Conservation (phyloP, 2,329 filamentous ascomycete genomes). For the Thyridium curvatum region DNA sequence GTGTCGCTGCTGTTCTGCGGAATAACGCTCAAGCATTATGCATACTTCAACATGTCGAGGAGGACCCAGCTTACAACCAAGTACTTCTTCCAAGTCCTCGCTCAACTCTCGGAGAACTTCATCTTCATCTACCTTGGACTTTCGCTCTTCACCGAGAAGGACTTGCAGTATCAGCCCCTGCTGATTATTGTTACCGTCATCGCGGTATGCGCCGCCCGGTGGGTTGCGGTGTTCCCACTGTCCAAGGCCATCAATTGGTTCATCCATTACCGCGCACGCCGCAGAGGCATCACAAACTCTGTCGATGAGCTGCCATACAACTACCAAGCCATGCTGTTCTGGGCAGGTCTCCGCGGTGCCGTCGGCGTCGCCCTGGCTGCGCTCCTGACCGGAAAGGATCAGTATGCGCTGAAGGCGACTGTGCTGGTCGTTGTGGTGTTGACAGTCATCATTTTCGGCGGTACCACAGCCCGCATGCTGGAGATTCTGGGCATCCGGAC, state of each 20-base stretch:
- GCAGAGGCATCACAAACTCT: constrained; percentile 63
- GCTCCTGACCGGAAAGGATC: constrained; percentile 75
- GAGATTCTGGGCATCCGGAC: constrained; percentile 96
- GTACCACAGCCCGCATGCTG: constrained; percentile 94
- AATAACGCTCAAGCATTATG: constrained; percentile 97
- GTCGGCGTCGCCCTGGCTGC: constrained; percentile 93
- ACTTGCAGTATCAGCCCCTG: constrained; percentile 84
- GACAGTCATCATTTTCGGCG: constrained; percentile 97
- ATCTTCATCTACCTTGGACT: constrained; percentile 98
- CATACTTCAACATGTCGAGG: constrained; percentile 99
- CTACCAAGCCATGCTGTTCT: constrained; percentile 99
- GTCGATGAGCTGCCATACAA: constrained; percentile 87
- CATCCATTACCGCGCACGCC: constrained; percentile 75
- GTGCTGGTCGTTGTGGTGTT: constrained; percentile 96
- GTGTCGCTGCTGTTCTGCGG: constrained; percentile 96
- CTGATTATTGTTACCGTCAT: constrained; percentile 90
- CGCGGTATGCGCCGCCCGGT: constrained; percentile 87
- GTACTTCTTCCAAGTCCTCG: constrained; percentile 90
- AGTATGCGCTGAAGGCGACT: constrained; percentile 79
- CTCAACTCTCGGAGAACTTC: constrained; percentile 96
- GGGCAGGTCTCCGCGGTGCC: constrained; percentile 91
- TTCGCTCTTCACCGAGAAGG: constrained; percentile 86
- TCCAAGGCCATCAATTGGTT: constrained; percentile 89
- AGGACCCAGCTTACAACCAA: constrained; percentile 96
- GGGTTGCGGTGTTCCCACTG: constrained; percentile 90